Evolutionary conservation across 352 stramenopile genomes (phyloP).

Genomic region (Phytophthora ohioensis): DNA sequence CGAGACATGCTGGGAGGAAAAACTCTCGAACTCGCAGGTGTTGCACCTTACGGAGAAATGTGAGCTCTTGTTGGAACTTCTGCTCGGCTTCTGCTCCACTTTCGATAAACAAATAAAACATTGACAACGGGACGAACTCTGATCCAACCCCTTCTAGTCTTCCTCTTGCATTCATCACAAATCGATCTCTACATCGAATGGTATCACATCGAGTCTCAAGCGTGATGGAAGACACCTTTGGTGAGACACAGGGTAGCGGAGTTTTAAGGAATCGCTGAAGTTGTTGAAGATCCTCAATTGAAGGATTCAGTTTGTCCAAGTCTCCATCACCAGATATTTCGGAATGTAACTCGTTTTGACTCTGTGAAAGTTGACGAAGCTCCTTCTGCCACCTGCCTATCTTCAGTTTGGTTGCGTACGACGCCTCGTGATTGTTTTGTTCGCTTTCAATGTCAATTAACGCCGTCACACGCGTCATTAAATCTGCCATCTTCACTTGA

Average conservation of each 20-base stretch:
- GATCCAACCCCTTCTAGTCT: conserved; percentile 1
- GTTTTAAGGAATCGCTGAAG: conserved; percentile 33
- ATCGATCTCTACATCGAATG: conserved; percentile 13
- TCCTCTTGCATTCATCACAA: conserved; percentile 32
- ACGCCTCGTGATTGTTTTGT: neutral
- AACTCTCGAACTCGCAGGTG: conserved; percentile 29
- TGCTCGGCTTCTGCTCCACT: neutral
- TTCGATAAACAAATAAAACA: conserved; percentile 27
- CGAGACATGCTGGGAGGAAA: conserved; percentile 30
- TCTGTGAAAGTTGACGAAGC: conserved; percentile 10
- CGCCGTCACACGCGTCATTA: neutral
- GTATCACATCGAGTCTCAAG: conserved; percentile 20
- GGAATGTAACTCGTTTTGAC: conserved; percentile 15
- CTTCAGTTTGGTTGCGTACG: conserved; percentile 12
- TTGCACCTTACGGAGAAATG: conserved; percentile 37
- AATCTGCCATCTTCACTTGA: conserved; percentile 19
- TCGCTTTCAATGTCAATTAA: neutral
- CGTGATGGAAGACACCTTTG: conserved; percentile 14
- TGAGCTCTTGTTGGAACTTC: conserved; percentile 36
- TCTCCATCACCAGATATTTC: neutral
- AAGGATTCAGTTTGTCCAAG: neutral
- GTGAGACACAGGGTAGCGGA: conserved; percentile 5
- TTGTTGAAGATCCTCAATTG: conserved; percentile 12
- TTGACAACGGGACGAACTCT: conserved; percentile 19
- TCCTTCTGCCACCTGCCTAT: conserved; percentile 11